Evolutionary conservation across 164 flowering plant species (phyloP).

Genomic region (Pachysandra terminalis): DNA sequence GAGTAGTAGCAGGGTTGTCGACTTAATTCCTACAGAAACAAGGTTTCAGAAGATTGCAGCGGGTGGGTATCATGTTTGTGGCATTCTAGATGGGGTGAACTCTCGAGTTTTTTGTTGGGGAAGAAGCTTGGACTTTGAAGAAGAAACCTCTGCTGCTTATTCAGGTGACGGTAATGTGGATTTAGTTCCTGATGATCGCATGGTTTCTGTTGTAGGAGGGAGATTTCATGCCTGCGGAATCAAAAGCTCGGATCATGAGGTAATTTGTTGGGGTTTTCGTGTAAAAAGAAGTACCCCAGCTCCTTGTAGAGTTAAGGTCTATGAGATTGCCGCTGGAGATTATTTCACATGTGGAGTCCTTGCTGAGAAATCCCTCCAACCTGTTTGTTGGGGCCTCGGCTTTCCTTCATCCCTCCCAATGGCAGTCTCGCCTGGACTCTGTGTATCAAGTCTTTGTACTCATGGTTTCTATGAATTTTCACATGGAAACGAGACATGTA

Average conservation of each 20-base stretch:
- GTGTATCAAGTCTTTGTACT: slow-evolving; percentile 49
- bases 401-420: slow-evolving; percentile 75
- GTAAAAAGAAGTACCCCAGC: slow-evolving; percentile 56
- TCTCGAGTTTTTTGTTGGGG: slow-evolving; percentile 87
- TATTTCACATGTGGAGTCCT: slow-evolving; percentile 89
- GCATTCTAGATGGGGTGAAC: slow-evolving; percentile 48
- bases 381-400: slow-evolving; percentile 83
- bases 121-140: slow-evolving; percentile 55
- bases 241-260: slow-evolving; percentile 51
- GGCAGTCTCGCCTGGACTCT: slow-evolving; percentile 76
- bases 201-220: slow-evolving; percentile 78
- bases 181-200: slow-evolving; percentile 50
- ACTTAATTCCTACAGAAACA: slow-evolving; percentile 41
- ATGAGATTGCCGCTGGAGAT: slow-evolving; percentile 82
- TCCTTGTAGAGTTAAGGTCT: slow-evolving; percentile 54
- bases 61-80: slow-evolving; percentile 97
- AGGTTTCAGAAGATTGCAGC: slow-evolving; percentile 74
- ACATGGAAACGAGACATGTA: slow-evolving; percentile 47
- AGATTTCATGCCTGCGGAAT: slow-evolving; percentile 93
- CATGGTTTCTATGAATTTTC: slow-evolving; percentile 49
- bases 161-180: slow-evolving; percentile 50
- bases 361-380: slow-evolving; percentile 51
- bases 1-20: slow-evolving; percentile 58
- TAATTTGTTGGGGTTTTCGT: slow-evolving; percentile 80
- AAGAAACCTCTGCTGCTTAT: slow-evolving; percentile 32